Evolutionary conservation across 2,329 filamentous ascomycete species (phyloP).

Genomic region (Cladosporium sp.): DNA sequence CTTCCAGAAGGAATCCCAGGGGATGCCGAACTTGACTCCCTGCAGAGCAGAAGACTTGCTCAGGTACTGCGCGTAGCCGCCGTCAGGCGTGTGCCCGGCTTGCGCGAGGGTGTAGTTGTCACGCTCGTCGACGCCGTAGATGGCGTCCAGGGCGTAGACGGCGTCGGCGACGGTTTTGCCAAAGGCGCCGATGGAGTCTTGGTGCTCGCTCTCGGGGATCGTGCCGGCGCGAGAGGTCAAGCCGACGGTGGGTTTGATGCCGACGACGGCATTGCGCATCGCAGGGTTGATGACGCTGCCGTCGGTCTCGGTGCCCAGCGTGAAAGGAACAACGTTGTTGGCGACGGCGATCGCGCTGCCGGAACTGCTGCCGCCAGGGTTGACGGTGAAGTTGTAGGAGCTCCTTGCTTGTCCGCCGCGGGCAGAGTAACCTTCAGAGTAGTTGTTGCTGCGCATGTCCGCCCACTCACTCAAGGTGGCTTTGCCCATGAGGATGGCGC

Average conservation of each 20-base stretch:
- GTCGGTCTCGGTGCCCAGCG: slow-evolving; percentile 69
- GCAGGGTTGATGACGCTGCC: slow-evolving; percentile 64
- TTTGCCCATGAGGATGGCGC: slow-evolving; percentile 65
- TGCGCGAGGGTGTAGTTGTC: slow-evolving; percentile 63
- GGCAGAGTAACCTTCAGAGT: slow-evolving; percentile 61
- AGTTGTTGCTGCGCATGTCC: slow-evolving; percentile 60
- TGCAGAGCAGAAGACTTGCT: slow-evolving; percentile 48
- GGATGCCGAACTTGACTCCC: slow-evolving; percentile 62
- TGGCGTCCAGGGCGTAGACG: slow-evolving; percentile 58
- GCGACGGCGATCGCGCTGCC: slow-evolving; percentile 61
- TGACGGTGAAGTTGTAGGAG: slow-evolving; percentile 62
- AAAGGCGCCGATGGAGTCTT: slow-evolving; percentile 64
- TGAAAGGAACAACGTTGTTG: slow-evolving; percentile 56
- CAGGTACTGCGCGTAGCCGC: slow-evolving; percentile 54
- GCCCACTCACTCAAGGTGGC: slow-evolving; percentile 69
- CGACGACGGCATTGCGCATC: slow-evolving; percentile 61
- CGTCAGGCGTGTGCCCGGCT: slow-evolving; percentile 45
- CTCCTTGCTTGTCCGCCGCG: slow-evolving; percentile 59
- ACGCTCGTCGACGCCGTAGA: slow-evolving; percentile 56
- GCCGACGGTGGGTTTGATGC: slow-evolving; percentile 70
- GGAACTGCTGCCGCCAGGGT: slow-evolving; percentile 63
- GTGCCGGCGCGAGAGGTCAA: slow-evolving; percentile 55
- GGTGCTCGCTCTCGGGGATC: slow-evolving; percentile 59
- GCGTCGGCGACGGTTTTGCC: slow-evolving; percentile 65
- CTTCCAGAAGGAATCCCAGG: slow-evolving; percentile 66